Percentiles rank a stretch among this genome's conserved stretches.
These are phyloP conservation scores for Torulaspora globosa DNA, from an alignment of 1,139 yeast genomes.

Conservation along the genomic window DNA sequence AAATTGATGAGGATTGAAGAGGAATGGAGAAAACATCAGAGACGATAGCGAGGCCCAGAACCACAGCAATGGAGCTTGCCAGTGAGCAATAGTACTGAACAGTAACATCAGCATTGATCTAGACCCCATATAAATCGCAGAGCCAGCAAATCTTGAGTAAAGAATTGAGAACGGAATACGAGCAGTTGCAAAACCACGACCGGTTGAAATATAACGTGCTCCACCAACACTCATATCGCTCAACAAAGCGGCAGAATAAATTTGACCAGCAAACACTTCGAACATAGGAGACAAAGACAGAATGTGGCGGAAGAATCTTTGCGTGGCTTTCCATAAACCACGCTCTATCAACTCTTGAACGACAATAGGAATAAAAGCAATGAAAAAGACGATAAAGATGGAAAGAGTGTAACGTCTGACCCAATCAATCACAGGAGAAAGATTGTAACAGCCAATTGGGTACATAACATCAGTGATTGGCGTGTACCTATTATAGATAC, in stretches of 20 bases:
- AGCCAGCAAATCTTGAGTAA: slow-evolving; percentile 95
- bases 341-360: slow-evolving; percentile 97
- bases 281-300: slow-evolving; percentile 91
- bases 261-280: slow-evolving; percentile 98
- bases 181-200: slow-evolving; percentile 98
- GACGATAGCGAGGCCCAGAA: slow-evolving; percentile 96
- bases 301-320: slow-evolving; percentile 86
- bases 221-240: slow-evolving; percentile 98
- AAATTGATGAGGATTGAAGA: slow-evolving; percentile 98
- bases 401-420: slow-evolving; percentile 95
- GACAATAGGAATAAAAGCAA: slow-evolving; percentile 91
- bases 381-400: slow-evolving; percentile 96
- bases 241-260: slow-evolving; percentile 84
- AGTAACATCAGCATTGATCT: slow-evolving; percentile 83
- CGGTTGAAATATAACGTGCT: slow-evolving; percentile 98
- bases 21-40: slow-evolving; percentile 86
- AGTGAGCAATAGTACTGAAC: slow-evolving; percentile 87
- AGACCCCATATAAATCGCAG: slow-evolving; percentile 95
- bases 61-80: slow-evolving; percentile 98
- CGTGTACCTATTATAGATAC: slow-evolving; percentile 75
- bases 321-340: slow-evolving; percentile 93
- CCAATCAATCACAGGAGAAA: slow-evolving; percentile 92
- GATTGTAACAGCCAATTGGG: slow-evolving; percentile 93
- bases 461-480: slow-evolving; percentile 81
- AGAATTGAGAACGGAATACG: slow-evolving; percentile 95